These are phyloP conservation scores for Brassica cretica DNA, from an alignment of 345 rosid species.

Conservation along the genomic window DNA sequence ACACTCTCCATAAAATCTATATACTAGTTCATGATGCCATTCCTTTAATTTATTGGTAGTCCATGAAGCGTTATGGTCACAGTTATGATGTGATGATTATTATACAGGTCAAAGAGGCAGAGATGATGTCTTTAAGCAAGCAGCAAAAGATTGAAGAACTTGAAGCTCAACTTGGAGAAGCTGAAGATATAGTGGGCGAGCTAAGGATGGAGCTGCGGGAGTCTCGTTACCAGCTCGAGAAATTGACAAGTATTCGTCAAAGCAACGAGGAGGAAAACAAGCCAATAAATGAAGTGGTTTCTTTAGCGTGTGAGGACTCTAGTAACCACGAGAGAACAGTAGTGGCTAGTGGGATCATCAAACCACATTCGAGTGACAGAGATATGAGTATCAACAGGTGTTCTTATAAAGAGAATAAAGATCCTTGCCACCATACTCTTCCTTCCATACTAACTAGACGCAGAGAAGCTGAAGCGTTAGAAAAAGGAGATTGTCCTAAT, in stretches of 20 bases:
- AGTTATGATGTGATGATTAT: slow-evolving; percentile 14
- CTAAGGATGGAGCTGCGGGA: slow-evolving; percentile 76
- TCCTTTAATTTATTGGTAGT: too few species aligned
- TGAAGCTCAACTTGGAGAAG: slow-evolving; percentile 89
- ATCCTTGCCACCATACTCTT: slow-evolving; percentile 46
- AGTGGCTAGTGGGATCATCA: slow-evolving; percentile 29
- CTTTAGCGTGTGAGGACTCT: slow-evolving; percentile 30
- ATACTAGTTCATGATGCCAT: too few species aligned
- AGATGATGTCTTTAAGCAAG: slow-evolving; percentile 49
- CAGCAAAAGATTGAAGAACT: slow-evolving; percentile 76
- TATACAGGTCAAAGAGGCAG: slow-evolving; percentile 77
- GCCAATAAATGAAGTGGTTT: slow-evolving; percentile 26
- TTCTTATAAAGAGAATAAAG: slow-evolving; percentile 42
- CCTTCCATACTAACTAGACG: slow-evolving; percentile 65
- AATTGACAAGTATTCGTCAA: slow-evolving; percentile 25
- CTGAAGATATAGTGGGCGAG: slow-evolving; percentile 81
- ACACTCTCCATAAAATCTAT: too few species aligned
- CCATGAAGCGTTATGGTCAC: neutral
- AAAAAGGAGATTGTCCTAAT: slow-evolving; percentile 29
- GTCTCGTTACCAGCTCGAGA: slow-evolving; percentile 61
- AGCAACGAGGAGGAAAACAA: neutral
- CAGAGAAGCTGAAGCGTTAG: slow-evolving; percentile 54
- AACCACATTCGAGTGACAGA: slow-evolving; percentile 36
- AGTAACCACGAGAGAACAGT: slow-evolving; percentile 41
- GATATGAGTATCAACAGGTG: slow-evolving; percentile 38